A percentile compares a stretch with the other conserved stretches of the same genome.
Conservation (phyloP, 805 yeast species). For the Ogataea angusta region DNA sequence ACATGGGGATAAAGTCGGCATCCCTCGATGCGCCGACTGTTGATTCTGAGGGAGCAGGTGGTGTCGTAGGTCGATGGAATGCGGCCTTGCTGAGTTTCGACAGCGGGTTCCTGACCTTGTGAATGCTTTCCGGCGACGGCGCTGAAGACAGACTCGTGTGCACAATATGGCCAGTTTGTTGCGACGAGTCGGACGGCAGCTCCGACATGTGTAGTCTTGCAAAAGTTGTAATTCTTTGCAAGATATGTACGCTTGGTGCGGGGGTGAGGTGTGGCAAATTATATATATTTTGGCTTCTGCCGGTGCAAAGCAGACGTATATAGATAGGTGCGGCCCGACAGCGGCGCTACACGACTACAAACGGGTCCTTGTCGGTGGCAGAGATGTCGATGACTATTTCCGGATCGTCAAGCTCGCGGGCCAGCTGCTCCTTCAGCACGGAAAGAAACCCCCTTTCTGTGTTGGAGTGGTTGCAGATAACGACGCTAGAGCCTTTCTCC, state of each 20-base stretch:
- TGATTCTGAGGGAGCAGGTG: neutral
- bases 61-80: constrained; percentile 4
- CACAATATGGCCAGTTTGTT: neutral
- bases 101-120: neutral
- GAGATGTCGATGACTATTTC: constrained; percentile 49
- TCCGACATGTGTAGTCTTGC: constrained; percentile 7
- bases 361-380: constrained; percentile 44
- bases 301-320: too few relatives aligned
- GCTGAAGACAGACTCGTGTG: neutral
- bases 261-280: neutral
- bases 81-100: constrained; percentile 1
- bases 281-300: neutral
- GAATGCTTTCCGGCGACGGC: constrained; percentile 4
- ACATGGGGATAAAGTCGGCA: constrained; percentile 10
- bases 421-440: constrained; percentile 49
- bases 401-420: constrained; percentile 35
- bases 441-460: constrained; percentile 84
- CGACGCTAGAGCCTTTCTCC: constrained; percentile 69
- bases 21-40: neutral
- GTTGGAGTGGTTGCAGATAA: constrained; percentile 85
- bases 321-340: neutral
- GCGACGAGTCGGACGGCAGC: neutral
- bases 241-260: neutral
- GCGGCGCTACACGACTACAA: constrained; percentile 14
- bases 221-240: neutral